These are phyloP conservation scores for Schizothecium vesticola DNA, from an alignment of 495 filamentous ascomycete species.

Conservation along the genomic window DNA sequence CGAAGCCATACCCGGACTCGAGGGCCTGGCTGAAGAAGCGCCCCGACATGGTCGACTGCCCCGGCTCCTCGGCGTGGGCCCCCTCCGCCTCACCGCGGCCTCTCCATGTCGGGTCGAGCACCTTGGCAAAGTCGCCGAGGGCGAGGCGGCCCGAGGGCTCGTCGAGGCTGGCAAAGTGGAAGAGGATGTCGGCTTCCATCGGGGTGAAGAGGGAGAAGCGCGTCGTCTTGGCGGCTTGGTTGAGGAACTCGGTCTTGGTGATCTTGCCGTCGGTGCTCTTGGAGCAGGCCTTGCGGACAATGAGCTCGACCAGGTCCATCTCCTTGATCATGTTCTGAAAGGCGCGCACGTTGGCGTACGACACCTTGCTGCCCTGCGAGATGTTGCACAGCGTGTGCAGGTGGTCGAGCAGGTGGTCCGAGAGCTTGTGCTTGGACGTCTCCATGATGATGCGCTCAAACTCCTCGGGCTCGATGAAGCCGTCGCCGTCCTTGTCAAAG, in stretches of 20 bases:
- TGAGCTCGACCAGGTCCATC: conserved; percentile 94
- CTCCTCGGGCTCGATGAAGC: conserved; percentile 93
- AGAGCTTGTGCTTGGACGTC: conserved; percentile 93
- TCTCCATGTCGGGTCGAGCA: conserved; percentile 89
- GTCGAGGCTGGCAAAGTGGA: conserved; percentile 94
- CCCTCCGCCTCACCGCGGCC: conserved; percentile 45
- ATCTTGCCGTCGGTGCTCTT: conserved; percentile 90
- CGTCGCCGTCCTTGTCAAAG: conserved; percentile 90
- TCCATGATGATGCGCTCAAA: conserved; percentile 94
- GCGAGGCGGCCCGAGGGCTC: conserved; percentile 80
- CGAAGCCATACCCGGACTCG: conserved; percentile 85
- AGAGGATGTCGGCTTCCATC: conserved; percentile 98
- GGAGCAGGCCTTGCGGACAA: conserved; percentile 76
- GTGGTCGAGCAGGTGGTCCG: conserved; percentile 91
- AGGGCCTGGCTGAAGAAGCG: conserved; percentile 54
- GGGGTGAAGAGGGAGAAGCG: conserved; percentile 93
- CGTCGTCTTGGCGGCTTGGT: conserved; percentile 83
- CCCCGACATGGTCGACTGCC: conserved; percentile 34
- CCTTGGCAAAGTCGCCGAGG: conserved; percentile 82
- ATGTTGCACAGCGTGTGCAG: conserved; percentile 94
- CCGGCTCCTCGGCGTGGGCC: conserved; percentile 39
- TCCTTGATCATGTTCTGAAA: conserved; percentile 96
- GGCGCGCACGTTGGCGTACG: conserved; percentile 92
- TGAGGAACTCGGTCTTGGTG: conserved; percentile 87
- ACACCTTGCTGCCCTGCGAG: conserved; percentile 84